phyloP scores from a whole-genome alignment of 352 stramenopile genomes.

The Phytophthora parvispora region DNA sequence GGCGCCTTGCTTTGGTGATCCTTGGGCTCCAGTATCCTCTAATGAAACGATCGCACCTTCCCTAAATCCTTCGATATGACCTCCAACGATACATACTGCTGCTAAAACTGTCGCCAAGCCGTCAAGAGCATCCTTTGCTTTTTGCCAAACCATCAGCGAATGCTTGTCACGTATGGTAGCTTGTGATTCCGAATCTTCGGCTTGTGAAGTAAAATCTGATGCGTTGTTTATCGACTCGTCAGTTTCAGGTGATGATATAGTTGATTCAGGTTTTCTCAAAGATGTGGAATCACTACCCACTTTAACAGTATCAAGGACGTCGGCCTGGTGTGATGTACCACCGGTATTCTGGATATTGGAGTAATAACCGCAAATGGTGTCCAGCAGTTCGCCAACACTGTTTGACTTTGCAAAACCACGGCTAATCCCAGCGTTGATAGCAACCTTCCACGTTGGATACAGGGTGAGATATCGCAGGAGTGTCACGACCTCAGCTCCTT shows the following conservation, averaged over 20 bases:
- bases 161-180: conserved; percentile 68
- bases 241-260: conserved; percentile 62
- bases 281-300: conserved; percentile 15
- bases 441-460: conserved; percentile 83
- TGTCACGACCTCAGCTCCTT: conserved; percentile 69
- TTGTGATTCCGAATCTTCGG: conserved; percentile 27
- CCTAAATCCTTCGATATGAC: conserved; percentile 74
- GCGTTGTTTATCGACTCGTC: conserved; percentile 49
- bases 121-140: conserved; percentile 80
- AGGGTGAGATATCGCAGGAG: conserved; percentile 83
- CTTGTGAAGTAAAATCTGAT: conserved; percentile 14
- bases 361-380: conserved; percentile 81
- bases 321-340: not conserved
- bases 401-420: conserved; percentile 64
- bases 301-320: conserved; percentile 4
- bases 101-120: conserved; percentile 64
- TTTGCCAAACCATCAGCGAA: conserved; percentile 75
- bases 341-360: conserved; percentile 40
- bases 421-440: conserved; percentile 72
- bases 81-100: conserved; percentile 78
- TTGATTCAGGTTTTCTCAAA: conserved; percentile 70
- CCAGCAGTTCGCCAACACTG: conserved; percentile 61
- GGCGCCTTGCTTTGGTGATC: conserved; percentile 25
- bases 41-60: conserved; percentile 73
- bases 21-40: conserved; percentile 52